Conservation (phyloP, 768 basidiomycete genomes). For the Xerocomus brunneocitrinus region DNA sequence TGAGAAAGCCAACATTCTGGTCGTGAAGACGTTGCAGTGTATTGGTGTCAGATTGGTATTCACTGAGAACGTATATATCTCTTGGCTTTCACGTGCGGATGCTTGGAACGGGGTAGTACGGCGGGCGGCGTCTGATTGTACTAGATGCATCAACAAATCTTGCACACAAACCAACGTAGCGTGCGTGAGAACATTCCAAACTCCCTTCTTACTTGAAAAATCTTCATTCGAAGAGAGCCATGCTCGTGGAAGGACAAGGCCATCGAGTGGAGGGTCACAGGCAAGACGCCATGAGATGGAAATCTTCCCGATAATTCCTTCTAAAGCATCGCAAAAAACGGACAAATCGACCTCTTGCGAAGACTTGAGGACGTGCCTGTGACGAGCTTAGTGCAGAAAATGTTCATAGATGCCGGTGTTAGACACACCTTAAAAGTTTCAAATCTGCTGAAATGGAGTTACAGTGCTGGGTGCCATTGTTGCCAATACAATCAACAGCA, state of each 20-base stretch:
- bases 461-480: slow-evolving; percentile 24
- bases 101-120: slow-evolving; percentile 20
- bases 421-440: slow-evolving; percentile 36
- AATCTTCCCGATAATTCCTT: slow-evolving; percentile 41
- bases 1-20: slow-evolving; percentile 41
- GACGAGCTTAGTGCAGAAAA: slow-evolving; percentile 20
- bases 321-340: slow-evolving; percentile 49
- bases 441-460: slow-evolving; percentile 34
- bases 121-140: slow-evolving; percentile 21
- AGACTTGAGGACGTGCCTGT: slow-evolving; percentile 42
- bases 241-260: slow-evolving; percentile 48
- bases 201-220: slow-evolving; percentile 5
- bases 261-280: slow-evolving; percentile 31
- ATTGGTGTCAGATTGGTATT: slow-evolving; percentile 11
- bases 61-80: slow-evolving; percentile 10
- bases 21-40: slow-evolving; percentile 37
- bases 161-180: slow-evolving; percentile 13
- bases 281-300: slow-evolving; percentile 33
- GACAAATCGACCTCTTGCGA: slow-evolving; percentile 40
- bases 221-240: slow-evolving; percentile 39
- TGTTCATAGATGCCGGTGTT: background rate
- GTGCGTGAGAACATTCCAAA: no score
- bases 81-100: background rate
- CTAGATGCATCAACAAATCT: slow-evolving; percentile 28
- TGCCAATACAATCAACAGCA: slow-evolving; percentile 36